These are phyloP conservation scores for Penicillium diatomitis DNA, from an alignment of 495 filamentous ascomycete species.

Conservation along the genomic window DNA sequence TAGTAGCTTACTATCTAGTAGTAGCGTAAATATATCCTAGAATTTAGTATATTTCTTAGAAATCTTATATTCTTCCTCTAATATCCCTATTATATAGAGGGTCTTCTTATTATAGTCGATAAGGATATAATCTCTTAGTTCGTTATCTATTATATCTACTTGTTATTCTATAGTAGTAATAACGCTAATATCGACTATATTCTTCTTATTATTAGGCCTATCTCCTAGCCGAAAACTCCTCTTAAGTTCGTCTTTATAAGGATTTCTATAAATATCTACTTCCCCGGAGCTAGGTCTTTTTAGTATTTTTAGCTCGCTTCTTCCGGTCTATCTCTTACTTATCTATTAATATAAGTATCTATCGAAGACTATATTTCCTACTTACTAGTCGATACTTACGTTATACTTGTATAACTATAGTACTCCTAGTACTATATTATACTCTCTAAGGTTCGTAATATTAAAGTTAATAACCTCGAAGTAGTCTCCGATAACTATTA, in stretches of 20 bases:
- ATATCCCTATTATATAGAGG: neutral
- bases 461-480: constrained; percentile 6
- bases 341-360: neutral
- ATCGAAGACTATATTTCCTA: neutral
- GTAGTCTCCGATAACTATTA: constrained; percentile 6
- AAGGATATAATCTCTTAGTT: neutral
- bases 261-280: neutral
- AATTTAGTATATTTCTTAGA: neutral
- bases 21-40: constrained; percentile 2
- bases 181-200: neutral
- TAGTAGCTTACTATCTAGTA: constrained; percentile 5
- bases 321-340: neutral
- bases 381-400: neutral
- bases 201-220: neutral
- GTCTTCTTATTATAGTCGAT: neutral
- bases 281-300: neutral
- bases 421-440: neutral
- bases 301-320: neutral
- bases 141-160: neutral
- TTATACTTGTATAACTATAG: neutral
- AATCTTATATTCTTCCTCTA: neutral
- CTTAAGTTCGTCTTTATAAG: neutral
- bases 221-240: neutral
- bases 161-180: neutral
- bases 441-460: neutral